Evolutionary conservation across 768 basidiomycete species (phyloP).

Genomic region (Phanerochaete carnosa): DNA sequence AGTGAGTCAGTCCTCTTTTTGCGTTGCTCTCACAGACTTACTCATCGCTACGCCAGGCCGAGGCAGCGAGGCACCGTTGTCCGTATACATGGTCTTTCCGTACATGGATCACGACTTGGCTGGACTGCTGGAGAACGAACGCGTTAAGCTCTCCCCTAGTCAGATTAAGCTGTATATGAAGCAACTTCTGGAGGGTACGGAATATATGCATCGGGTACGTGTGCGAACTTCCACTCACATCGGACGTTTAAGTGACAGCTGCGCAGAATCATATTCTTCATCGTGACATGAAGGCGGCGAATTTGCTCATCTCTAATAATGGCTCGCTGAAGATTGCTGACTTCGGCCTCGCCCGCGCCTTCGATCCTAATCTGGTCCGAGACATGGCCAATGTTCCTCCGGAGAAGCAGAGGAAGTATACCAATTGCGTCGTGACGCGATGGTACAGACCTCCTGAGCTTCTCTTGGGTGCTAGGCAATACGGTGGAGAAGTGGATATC

Average conservation of each 20-base stretch:
- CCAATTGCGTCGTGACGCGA: conserved; percentile 91
- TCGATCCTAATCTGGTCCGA: conserved; percentile 47
- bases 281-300: conserved; percentile 99
- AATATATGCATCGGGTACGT: conserved; percentile 90
- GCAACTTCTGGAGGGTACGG: conserved; percentile 93
- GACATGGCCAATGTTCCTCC: conserved; percentile 35
- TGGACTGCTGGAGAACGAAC: conserved; percentile 88
- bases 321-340: conserved; percentile 90
- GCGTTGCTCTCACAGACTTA: not conserved
- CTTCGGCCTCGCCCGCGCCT: conserved; percentile 91
- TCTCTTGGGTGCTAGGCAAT: conserved; percentile 82
- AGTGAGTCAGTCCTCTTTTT: conserved; percentile 41
- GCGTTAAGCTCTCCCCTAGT: conserved; percentile 76
- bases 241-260: not conserved
- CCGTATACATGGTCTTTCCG: conserved; percentile 98
- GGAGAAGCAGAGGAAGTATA: conserved; percentile 71
- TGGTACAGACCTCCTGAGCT: conserved; percentile 97
- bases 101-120: conserved; percentile 99
- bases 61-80: conserved; percentile 62
- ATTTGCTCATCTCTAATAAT: conserved; percentile 85
- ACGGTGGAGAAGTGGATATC: conserved; percentile 93
- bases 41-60: conserved; percentile 41
- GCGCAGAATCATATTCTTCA: conserved; percentile 91
- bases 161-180: conserved; percentile 96
- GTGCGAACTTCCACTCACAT: not conserved